phyloP scores from a whole-genome alignment of 2,329 filamentous ascomycete species.

The Epichloe baconii region DNA sequence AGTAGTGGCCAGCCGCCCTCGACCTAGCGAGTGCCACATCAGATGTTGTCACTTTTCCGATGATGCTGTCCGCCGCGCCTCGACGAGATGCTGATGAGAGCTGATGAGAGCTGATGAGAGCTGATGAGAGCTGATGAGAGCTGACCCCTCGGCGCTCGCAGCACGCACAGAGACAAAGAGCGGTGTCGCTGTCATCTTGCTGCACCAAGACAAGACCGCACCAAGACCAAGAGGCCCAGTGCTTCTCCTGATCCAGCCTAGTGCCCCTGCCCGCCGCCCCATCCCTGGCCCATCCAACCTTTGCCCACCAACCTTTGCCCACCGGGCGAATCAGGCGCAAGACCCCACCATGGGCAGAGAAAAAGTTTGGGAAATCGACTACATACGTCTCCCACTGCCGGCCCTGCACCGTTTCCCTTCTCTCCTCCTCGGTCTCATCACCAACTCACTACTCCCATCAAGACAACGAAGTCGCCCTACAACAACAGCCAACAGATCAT shows the following conservation, averaged over 20 bases:
- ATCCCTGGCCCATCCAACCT: neutral
- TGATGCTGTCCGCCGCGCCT: no score
- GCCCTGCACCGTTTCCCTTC: slow-evolving; percentile 11
- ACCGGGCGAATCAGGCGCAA: slow-evolving; percentile 9
- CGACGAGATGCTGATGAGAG: no score
- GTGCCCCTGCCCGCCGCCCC: slow-evolving; percentile 2
- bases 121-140: no score
- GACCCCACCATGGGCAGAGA: slow-evolving; percentile 11
- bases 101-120: no score
- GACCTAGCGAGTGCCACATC: no score
- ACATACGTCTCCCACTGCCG: slow-evolving; percentile 6
- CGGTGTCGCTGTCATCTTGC: slow-evolving; percentile 1
- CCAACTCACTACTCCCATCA: slow-evolving; percentile 18
- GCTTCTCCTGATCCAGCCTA: slow-evolving; percentile 4
- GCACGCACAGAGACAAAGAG: neutral
- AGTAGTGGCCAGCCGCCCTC: no score
- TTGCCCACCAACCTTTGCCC: neutral
- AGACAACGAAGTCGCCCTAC: slow-evolving; percentile 54
- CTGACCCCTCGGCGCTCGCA: no score
- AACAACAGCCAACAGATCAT: slow-evolving; percentile 20
- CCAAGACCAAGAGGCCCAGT: neutral
- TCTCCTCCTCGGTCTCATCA: slow-evolving; percentile 18
- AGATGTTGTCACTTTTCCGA: no score
- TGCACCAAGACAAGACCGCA: neutral
- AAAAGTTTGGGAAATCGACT: slow-evolving; percentile 10